Evolutionary conservation across 768 basidiomycete species (phyloP).

Genomic region (Lentinula sp.): DNA sequence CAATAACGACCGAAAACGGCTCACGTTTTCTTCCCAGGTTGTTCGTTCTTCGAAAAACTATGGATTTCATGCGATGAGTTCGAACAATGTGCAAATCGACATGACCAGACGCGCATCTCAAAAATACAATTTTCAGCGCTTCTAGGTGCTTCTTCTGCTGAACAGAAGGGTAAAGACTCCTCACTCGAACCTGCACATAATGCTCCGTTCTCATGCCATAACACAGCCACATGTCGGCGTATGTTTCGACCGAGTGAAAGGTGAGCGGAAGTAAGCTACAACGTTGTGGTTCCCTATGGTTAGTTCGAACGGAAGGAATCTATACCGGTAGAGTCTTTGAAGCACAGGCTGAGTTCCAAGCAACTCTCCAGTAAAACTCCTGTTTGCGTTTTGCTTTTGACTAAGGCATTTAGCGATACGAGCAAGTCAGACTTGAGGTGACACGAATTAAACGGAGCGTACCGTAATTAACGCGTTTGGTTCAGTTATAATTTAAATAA

Average conservation of each 20-base stretch:
- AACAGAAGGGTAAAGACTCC: neutral
- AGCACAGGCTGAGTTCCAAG: neutral
- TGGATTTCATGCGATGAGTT: neutral
- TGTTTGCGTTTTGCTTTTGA: neutral
- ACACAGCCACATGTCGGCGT: neutral
- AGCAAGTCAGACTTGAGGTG: neutral
- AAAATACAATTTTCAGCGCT: neutral
- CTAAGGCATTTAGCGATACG: neutral
- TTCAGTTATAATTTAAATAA: neutral
- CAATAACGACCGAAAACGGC: neutral
- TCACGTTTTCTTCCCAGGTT: neutral
- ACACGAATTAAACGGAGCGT: neutral
- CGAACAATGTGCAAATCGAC: neutral
- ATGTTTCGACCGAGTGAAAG: neutral
- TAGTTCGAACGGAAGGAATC: neutral
- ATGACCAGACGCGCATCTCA: neutral
- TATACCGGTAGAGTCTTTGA: neutral
- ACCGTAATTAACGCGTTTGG: neutral
- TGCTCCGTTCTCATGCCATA: neutral
- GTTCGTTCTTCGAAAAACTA: neutral
- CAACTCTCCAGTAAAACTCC: neutral
- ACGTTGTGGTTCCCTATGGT: too few relatives aligned
- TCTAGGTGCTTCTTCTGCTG: neutral
- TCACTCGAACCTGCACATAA: neutral
- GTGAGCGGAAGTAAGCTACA: neutral